phyloP scores from a whole-genome alignment of 192 early-diverging fungal species.

The Coemansia sp. region DNA sequence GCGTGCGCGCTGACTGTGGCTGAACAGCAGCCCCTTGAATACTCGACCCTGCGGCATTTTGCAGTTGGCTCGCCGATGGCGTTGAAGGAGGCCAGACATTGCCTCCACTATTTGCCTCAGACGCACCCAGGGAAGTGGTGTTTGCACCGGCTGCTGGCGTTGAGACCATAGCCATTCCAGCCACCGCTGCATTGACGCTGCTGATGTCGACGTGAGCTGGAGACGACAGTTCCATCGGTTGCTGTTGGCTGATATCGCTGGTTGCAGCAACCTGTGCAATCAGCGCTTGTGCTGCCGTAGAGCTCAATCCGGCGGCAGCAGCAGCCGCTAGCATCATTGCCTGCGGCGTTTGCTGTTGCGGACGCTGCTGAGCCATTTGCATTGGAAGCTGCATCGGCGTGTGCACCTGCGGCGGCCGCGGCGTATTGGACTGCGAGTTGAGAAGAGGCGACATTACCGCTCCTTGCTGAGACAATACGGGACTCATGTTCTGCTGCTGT shows the following conservation, averaged over 20 bases:
- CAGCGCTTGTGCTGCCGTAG: slow-evolving; percentile 34
- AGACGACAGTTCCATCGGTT: slow-evolving; percentile 1
- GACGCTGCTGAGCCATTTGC: slow-evolving; percentile 9
- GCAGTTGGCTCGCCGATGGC: not conserved
- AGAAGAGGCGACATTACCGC: slow-evolving; percentile 12
- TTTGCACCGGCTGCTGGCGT: not conserved
- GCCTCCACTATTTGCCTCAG: not conserved
- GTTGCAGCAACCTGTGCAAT: slow-evolving; percentile 43
- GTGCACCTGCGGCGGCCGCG: slow-evolving; percentile 10
- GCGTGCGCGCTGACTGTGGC: slow-evolving; percentile 1
- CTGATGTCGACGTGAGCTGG: not conserved
- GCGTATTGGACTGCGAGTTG: slow-evolving; percentile 7
- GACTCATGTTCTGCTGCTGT: slow-evolving; percentile 22
- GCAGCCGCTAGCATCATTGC: slow-evolving; percentile 48
- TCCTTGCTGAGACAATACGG: slow-evolving; percentile 13
- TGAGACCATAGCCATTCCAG: not conserved
- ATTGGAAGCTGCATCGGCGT: slow-evolving; percentile 14
- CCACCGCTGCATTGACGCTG: not conserved
- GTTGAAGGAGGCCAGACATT: not conserved
- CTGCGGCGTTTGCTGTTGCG: slow-evolving; percentile 34
- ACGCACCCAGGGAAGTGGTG: no score
- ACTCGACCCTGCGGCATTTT: not conserved
- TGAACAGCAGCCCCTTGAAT: not conserved
- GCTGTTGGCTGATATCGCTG: slow-evolving; percentile 22
- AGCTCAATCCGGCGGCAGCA: slow-evolving; percentile 34